Evolutionary conservation across 2,329 filamentous ascomycete genomes (phyloP), one percentile per base, ranked within the genome.

Genomic region (Penicillium sp.): DNA sequence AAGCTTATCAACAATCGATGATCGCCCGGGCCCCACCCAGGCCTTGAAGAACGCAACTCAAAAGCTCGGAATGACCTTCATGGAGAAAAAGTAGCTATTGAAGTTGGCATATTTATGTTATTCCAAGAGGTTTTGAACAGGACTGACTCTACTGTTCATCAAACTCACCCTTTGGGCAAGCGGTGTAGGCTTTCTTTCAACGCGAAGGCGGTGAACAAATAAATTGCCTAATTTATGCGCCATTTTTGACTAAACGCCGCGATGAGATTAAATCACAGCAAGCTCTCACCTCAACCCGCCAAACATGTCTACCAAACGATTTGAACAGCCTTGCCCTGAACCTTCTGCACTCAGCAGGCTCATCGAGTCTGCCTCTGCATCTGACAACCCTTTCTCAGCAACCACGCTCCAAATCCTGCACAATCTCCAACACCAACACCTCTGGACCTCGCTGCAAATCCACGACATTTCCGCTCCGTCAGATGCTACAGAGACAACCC

Each of bases 391-490:
- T 5, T 54, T 63, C 51, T 61, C 68, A 61, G 72, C 79, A 53
- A 79, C 84, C 52, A 79, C 82, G 8, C 68, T 80, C 43, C 81
- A 85, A 67, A 76, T 85, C 60, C 75, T 80, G 44, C 83, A 87
- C 71, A 86, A 86, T 68, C 81, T 87, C 58, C 77, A 80, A 64
- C 74, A 84, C 69, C 82, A 86, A 65, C 83, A 87, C 66, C 69
- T 76, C 33, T 87, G 83, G 83, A 79, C 79, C 31, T 73, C 75
- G 28, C 71, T 86, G n/a, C 71, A 72, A 48, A 69, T 81, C 45
- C 79, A 84, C 66, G 51, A 57, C 14, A 47, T 60, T 48, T 28
- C 56, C 14, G 42, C 33, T 53, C 45, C 42, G 6, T 36, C 35
- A 18, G 47, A 40, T 16, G 33, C 39, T 30, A 6, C 40, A 38